Conservation (phyloP, 2,329 filamentous ascomycete genomes). For the Pestalotiopsis sp. region DNA sequence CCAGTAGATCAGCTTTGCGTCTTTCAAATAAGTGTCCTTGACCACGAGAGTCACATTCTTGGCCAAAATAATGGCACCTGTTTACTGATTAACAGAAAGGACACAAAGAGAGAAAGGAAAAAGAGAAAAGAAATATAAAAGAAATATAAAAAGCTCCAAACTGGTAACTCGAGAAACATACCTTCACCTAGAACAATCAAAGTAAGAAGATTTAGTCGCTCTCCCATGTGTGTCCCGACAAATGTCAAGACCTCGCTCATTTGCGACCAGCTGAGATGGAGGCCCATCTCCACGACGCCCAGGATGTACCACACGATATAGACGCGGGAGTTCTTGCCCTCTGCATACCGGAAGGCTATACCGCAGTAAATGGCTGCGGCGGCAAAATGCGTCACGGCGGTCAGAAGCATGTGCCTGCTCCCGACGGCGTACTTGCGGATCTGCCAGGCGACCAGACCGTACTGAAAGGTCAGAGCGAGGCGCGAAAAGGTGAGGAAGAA, state of each 20-base stretch:
- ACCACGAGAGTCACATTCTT: conserved; percentile 54
- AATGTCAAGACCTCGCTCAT: conserved; percentile 61
- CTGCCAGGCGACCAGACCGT: conserved; percentile 49
- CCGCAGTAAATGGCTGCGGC: conserved; percentile 44
- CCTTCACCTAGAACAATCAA: conserved; percentile 46
- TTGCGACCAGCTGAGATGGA: conserved; percentile 55
- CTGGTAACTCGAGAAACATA: not conserved
- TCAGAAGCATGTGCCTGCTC: conserved; percentile 36
- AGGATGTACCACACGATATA: conserved; percentile 55
- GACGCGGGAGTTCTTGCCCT: conserved; percentile 34
- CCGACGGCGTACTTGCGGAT: conserved; percentile 42
- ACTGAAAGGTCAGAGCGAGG: conserved; percentile 56
- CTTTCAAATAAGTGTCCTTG: conserved; percentile 44
- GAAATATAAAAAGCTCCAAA: not conserved
- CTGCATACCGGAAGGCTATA: conserved; percentile 41
- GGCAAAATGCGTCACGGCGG: conserved; percentile 37
- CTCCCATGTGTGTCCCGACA: conserved; percentile 64
- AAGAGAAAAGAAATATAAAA: no score
- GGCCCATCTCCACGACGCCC: conserved; percentile 55
- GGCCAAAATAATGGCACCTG: conserved; percentile 50
- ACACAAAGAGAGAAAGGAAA: no score
- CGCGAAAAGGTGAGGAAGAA: conserved; percentile 56
- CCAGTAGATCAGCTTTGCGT: conserved; percentile 25
- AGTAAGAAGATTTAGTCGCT: conserved; percentile 65
- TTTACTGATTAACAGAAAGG: no score